Base-by-base conservation (phyloP, 2,329 filamentous ascomycete genomes). In the Pseudopyricularia javanii region DNA sequence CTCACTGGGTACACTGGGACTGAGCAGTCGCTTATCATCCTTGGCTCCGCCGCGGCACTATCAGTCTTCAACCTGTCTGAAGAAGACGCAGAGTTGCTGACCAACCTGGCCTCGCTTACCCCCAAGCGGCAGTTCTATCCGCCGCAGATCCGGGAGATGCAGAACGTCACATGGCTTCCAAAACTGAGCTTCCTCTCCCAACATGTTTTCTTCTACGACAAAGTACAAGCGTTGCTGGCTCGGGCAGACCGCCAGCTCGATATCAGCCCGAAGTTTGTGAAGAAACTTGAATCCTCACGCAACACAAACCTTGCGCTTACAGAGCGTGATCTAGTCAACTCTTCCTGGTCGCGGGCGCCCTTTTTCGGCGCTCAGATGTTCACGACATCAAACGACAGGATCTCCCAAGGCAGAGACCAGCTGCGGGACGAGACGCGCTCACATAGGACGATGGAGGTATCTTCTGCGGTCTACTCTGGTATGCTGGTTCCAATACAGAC, bases 1-100 rank as follows among this genome's bases (percentile, higher is more conserved):
- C 63, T 82, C 0, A 77, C 72, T 0, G 49, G 58, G 0, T 61
- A 63, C 4, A 83, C 76, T 0, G 80, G 80, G 0, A 79, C 76
- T 0, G 78, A 83, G 55, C 62, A 75, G 45, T 74, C 78, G 0
- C 58, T 83, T 0, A 55, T 59, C 0, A 75, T 79, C 1, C 59
- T 83, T 0, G 45, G 54, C 0, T 78, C 74, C 0, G 75, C 75
- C 0, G 68, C 75, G 0, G 62, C 79, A 0, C 17, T 28, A 15
- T 50, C 48, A 4, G 7, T 50, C 2, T 61, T 66, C 3, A 48
- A 57, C 1, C 62, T 82, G 0, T 61, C 62, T 3, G 22, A 54
- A 0, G 2, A n/a, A 6, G 48, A 74, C 5, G 51, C 67, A 2
- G 47, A 59, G 1, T 50, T 73, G 0, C 60, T 79, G 0, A 3